phyloP scores from a whole-genome alignment of 768 basidiomycete genomes.

The Suillus americanus region DNA sequence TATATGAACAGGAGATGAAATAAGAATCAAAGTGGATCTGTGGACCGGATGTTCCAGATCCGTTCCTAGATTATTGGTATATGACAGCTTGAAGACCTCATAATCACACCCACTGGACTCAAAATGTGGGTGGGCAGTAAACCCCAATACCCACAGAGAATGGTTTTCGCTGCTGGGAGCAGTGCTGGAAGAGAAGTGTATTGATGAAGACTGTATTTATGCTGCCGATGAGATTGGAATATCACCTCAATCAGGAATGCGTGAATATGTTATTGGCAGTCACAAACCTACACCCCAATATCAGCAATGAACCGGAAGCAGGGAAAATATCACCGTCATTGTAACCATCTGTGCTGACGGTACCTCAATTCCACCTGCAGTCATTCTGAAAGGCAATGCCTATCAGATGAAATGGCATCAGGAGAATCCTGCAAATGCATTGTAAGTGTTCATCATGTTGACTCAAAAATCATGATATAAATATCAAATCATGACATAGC shows the following conservation, averaged over 20 bases:
- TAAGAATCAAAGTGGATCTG: too few relatives aligned
- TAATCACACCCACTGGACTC: conserved; percentile 34
- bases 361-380: conserved; percentile 33
- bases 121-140: conserved; percentile 36
- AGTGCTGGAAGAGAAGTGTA: conserved; percentile 5
- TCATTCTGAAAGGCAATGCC: conserved; percentile 25
- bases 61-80: too few relatives aligned
- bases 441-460: conserved; percentile 26
- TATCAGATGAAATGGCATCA: conserved; percentile 23
- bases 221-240: conserved; percentile 15
- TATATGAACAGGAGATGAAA: too few relatives aligned
- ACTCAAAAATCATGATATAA: background rate
- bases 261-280: conserved; percentile 9
- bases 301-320: conserved; percentile 14
- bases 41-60: too few relatives aligned
- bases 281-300: conserved; percentile 11
- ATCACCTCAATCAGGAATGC: conserved; percentile 5
- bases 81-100: conserved; percentile 29
- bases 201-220: conserved; percentile 7
- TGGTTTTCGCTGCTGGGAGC: conserved; percentile 34
- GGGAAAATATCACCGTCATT: conserved; percentile 27
- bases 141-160: conserved; percentile 32
- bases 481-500: background rate
- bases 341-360: conserved; percentile 44
- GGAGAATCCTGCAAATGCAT: conserved; percentile 15